Percentiles rank a stretch among this genome's conserved stretches.
Evolutionary conservation across 139 green algal species (phyloP).

Genomic region (Chlamydomonas sp.): DNA sequence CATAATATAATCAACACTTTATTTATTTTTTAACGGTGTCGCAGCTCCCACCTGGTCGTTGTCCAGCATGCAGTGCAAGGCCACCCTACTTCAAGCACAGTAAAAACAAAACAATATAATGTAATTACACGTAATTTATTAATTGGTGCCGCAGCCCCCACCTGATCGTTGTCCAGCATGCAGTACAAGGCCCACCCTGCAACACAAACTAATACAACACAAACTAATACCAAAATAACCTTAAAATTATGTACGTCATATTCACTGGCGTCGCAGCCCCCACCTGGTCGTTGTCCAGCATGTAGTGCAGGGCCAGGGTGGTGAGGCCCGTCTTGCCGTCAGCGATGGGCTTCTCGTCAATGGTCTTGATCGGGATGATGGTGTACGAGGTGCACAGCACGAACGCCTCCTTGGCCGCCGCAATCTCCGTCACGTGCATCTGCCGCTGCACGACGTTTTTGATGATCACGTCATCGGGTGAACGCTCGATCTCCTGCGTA

Average conservation of each 20-base stretch:
- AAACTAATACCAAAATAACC: too few relatives aligned
- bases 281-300: conserved; percentile 68
- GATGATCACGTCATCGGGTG: conserved; percentile 47
- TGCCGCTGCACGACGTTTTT: conserved; percentile 26
- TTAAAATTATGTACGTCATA: too few relatives aligned
- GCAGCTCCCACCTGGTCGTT: too few relatives aligned
- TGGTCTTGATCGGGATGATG: conserved; percentile 19
- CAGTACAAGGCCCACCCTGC: background rate
- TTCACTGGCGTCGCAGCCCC: background rate
- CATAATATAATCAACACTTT: too few relatives aligned
- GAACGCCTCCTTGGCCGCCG: conserved; percentile 41
- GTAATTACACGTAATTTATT: too few relatives aligned
- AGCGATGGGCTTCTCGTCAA: conserved; percentile 47
- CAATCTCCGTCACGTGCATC: conserved; percentile 45
- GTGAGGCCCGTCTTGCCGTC: conserved; percentile 59
- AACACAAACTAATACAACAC: too few relatives aligned
- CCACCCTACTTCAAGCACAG: too few relatives aligned
- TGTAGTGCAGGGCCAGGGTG: conserved; percentile 65
- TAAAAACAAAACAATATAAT: too few relatives aligned
- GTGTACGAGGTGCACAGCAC: conserved; percentile 22
- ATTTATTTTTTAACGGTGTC: too few relatives aligned
- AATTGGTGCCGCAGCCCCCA: background rate
- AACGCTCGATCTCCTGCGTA: conserved; percentile 35
- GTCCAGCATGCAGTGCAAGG: too few relatives aligned
- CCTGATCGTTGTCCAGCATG: too few relatives aligned